Evolutionary conservation across 2,329 filamentous ascomycete species (phyloP), one percentile per base, ranked within the genome.

Genomic region (Tolypocladium paradoxum): DNA sequence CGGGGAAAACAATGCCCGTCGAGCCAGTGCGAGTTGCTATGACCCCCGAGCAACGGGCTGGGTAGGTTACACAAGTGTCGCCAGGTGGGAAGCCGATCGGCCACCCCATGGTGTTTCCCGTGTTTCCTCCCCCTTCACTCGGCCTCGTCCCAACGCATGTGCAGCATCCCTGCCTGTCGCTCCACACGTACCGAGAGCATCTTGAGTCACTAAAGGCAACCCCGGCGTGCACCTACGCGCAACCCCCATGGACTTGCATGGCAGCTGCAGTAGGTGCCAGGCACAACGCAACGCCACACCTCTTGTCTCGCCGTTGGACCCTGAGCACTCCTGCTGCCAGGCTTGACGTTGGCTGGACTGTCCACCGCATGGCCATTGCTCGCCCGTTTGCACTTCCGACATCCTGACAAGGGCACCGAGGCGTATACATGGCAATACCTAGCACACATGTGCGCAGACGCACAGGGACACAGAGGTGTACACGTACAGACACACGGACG

Each of bases 401-500:
- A 52, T 38, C 45, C 50, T 34, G 43, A 40, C 33, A 38, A 22
- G 35, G 18, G 34, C 50, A 11, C 38, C 4, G 22, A 36, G 31
- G 29, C 49, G 49, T 46, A 46, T 54, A 53, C 55, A 24, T 43
- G 49, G 49, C 50, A 22, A 37, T 53, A 55, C 48, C 52, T 48
- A 54, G 36, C 54, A 53, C 48, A 35, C n/a, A 51, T 53, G 50
- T 54, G 46, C 49, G 52, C 45, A 52, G 34, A 37, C 22, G 55
- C 53, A 55, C 54, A 54, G 43, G 18, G 29, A 46, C 18, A 49
- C 24, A 49, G 45, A 29, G 54, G 49, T 54, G 54, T 46, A 46
- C 43, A 46, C 7, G 58, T 55, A 60, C 58, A 60, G 58, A 60
- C 50, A 62, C 57, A 57, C 54, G 60, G 56, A 58, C 45, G 56